Evolutionary conservation across 176 grass and related monocot species (phyloP).

Genomic region (Musa troglodytarum): DNA sequence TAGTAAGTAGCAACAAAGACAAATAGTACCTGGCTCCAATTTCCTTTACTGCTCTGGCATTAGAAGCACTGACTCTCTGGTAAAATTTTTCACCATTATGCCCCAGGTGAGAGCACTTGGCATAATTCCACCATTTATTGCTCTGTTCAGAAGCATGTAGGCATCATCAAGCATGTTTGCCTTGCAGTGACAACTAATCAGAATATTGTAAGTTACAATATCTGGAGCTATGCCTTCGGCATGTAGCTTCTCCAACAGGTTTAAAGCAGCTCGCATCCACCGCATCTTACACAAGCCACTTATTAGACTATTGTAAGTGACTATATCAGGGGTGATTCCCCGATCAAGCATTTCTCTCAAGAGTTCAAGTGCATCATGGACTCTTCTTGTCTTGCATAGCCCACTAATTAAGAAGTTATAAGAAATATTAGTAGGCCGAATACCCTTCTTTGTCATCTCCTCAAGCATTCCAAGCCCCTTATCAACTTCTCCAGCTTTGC

Average conservation of each 20-base stretch:
- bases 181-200: slow-evolving; percentile 97
- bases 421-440: slow-evolving; percentile 77
- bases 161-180: slow-evolving; percentile 60
- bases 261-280: slow-evolving; percentile 65
- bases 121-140: slow-evolving; percentile 38
- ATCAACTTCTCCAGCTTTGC: slow-evolving; percentile 59
- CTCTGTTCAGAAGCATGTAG: slow-evolving; percentile 51
- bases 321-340: slow-evolving; percentile 69
- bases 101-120: slow-evolving; percentile 64
- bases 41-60: slow-evolving; percentile 11
- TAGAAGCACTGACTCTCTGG: slow-evolving; percentile 30
- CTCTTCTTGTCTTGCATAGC: slow-evolving; percentile 58
- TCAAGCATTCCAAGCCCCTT: slow-evolving; percentile 41
- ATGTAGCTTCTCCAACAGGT: slow-evolving; percentile 69
- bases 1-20: not conserved
- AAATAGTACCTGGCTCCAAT: not conserved
- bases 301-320: slow-evolving; percentile 87
- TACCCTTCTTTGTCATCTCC: slow-evolving; percentile 70
- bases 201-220: slow-evolving; percentile 87
- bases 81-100: slow-evolving; percentile 66
- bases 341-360: slow-evolving; percentile 69
- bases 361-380: slow-evolving; percentile 64
- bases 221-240: slow-evolving; percentile 57
- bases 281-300: slow-evolving; percentile 85
- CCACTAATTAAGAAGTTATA: slow-evolving; percentile 76